Evolutionary conservation across 257 asterid species (phyloP).

Genomic region (Solanum appendiculatum): DNA sequence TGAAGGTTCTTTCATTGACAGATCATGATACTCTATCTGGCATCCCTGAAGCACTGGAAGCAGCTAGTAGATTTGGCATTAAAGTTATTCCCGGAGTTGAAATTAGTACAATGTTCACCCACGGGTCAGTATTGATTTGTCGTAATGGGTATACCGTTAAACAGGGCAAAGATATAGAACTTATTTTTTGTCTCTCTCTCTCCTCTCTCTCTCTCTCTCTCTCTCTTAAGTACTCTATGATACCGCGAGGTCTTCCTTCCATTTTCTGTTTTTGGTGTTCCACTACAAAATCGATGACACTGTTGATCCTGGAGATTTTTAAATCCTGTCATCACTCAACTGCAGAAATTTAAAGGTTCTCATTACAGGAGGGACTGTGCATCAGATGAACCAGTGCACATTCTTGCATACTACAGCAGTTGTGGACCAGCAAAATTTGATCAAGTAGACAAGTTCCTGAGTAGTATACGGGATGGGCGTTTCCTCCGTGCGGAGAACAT

Average conservation of each 20-base stretch:
- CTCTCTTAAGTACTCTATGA: neutral
- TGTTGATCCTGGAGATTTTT: neutral
- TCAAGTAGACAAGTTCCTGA: slow-evolving; percentile 53
- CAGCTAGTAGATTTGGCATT: slow-evolving; percentile 85
- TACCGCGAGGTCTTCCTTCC: neutral
- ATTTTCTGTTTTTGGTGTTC: neutral
- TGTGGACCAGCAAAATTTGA: slow-evolving; percentile 68
- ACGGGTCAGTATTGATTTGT: slow-evolving; percentile 38
- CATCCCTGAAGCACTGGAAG: slow-evolving; percentile 84
- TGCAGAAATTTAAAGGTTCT: neutral
- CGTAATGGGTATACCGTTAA: neutral
- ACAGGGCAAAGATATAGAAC: neutral
- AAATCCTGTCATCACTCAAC: neutral
- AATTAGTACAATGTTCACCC: slow-evolving; percentile 78
- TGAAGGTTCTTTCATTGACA: slow-evolving; percentile 88
- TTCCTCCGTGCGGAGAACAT: slow-evolving; percentile 84
- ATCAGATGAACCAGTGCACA: slow-evolving; percentile 84
- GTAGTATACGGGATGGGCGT: slow-evolving; percentile 70
- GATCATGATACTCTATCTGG: slow-evolving; percentile 97
- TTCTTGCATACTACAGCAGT: slow-evolving; percentile 95
- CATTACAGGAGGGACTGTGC: slow-evolving; percentile 53
- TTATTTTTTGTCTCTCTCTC: neutral
- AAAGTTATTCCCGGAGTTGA: slow-evolving; percentile 95
- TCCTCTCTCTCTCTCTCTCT: neutral
- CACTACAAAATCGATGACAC: neutral